These are phyloP conservation scores for Pugionium cornutum DNA, from an alignment of 345 rosid species.

Conservation along the genomic window DNA sequence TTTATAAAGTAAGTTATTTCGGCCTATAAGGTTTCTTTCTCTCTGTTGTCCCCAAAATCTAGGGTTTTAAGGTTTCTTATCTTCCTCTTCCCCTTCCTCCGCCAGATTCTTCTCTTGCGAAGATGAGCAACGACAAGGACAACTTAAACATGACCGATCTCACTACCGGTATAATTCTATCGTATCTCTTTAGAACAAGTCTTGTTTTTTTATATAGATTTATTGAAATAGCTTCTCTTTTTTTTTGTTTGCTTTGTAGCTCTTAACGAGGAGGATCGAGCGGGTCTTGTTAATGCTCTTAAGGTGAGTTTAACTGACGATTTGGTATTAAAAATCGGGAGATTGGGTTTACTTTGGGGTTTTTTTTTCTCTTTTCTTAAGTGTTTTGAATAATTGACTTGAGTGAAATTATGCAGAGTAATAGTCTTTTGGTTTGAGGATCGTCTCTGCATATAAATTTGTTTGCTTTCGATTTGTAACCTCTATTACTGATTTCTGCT, in stretches of 20 bases:
- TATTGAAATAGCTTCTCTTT: background rate
- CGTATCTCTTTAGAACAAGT: background rate
- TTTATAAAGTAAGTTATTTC: too few species aligned
- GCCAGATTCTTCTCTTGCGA: constrained; percentile 28
- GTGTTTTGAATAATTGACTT: background rate
- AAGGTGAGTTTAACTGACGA: constrained; percentile 51
- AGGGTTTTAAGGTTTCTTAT: constrained; percentile 54
- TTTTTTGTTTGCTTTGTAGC: constrained; percentile 45
- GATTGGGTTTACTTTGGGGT: constrained; percentile 2
- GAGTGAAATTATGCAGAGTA: background rate
- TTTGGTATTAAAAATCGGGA: background rate
- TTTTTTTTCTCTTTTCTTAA: too few species aligned
- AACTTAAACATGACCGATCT: constrained; percentile 73
- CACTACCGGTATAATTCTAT: constrained; percentile 49
- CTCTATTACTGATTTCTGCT: background rate
- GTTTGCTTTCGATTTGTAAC: background rate
- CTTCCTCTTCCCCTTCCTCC: constrained; percentile 15
- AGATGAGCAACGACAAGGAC: constrained; percentile 70
- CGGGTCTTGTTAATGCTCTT: constrained; percentile 74
- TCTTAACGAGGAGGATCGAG: constrained; percentile 69
- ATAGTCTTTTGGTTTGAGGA: background rate
- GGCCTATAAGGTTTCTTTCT: too few species aligned
- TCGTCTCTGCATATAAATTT: constrained; percentile 7
- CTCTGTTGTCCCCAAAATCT: constrained; percentile 38
- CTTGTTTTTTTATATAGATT: background rate